These are phyloP conservation scores for Leccinum solheimii DNA, from an alignment of 1,284 basidiomycete species.

Conservation along the genomic window DNA sequence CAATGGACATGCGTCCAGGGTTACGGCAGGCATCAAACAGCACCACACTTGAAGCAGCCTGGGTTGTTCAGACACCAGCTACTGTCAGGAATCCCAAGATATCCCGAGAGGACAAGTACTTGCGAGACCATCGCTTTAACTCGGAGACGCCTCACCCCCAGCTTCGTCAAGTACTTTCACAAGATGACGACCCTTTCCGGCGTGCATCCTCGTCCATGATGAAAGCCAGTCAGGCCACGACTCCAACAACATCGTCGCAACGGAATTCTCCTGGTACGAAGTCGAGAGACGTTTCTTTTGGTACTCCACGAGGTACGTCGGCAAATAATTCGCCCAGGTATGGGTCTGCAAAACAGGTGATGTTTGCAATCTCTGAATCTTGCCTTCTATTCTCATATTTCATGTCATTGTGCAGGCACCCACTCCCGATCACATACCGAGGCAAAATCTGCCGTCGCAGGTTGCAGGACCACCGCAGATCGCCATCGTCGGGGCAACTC, in stretches of 20 bases:
- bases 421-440: slow-evolving; percentile 22
- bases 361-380: neutral
- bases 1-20: slow-evolving; percentile 13
- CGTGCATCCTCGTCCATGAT: slow-evolving; percentile 32
- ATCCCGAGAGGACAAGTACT: slow-evolving; percentile 34
- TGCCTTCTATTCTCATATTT: slow-evolving; percentile 11
- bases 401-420: slow-evolving; percentile 14
- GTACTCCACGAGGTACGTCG: slow-evolving; percentile 26
- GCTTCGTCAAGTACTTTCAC: slow-evolving; percentile 36
- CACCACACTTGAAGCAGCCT: slow-evolving; percentile 32
- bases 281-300: slow-evolving; percentile 17
- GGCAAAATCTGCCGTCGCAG: slow-evolving; percentile 13
- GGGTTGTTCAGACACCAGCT: slow-evolving; percentile 36
- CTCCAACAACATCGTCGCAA: slow-evolving; percentile 27
- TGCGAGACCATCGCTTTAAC: slow-evolving; percentile 20
- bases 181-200: slow-evolving; percentile 29
- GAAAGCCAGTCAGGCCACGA: slow-evolving; percentile 29
- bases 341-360: slow-evolving; percentile 30
- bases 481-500: slow-evolving; percentile 34
- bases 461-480: slow-evolving; percentile 31
- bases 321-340: slow-evolving; percentile 26
- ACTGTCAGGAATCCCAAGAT: slow-evolving; percentile 18
- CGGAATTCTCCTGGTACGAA: slow-evolving; percentile 27
- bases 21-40: slow-evolving; percentile 17
- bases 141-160: slow-evolving; percentile 31